These are phyloP conservation scores for Quercus lobata DNA, from an alignment of 331 rosid genomes.

Conservation along the genomic window DNA sequence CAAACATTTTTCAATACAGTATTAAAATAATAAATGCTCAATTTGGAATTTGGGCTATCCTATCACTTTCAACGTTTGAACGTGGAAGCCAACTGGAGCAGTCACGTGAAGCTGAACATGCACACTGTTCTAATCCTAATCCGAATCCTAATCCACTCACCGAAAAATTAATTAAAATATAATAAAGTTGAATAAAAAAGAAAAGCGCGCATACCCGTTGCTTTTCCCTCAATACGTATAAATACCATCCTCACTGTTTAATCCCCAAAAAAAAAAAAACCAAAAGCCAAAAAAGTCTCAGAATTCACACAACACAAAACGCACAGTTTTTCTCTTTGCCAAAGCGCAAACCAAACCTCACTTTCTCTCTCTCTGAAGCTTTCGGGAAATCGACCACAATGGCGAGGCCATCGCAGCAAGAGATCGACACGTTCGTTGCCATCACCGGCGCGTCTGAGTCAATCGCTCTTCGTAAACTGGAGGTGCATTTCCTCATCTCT, in stretches of 20 bases:
- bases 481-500: slow-evolving; percentile 36
- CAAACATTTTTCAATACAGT: too few species aligned
- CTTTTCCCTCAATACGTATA: not conserved
- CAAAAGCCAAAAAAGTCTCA: too few species aligned
- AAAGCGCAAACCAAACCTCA: too few species aligned
- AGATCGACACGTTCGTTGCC: slow-evolving; percentile 51
- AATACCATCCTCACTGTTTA: not conserved
- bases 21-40: too few species aligned
- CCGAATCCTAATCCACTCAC: too few species aligned
- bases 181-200: not conserved
- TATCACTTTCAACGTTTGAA: too few species aligned
- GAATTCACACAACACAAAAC: not conserved
- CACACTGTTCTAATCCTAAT: too few species aligned
- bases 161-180: not conserved
- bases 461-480: slow-evolving; percentile 56
- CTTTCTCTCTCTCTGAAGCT: not conserved
- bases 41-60: too few species aligned
- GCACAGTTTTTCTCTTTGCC: not conserved
- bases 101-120: too few species aligned
- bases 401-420: slow-evolving; percentile 39
- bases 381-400: slow-evolving; percentile 17
- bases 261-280: too few species aligned
- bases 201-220: not conserved
- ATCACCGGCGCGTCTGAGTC: slow-evolving; percentile 81
- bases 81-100: too few species aligned